Evolutionary conservation across 2,329 filamentous ascomycete genomes (phyloP).

Genomic region (Lasiodiplodia gonubiensis): DNA sequence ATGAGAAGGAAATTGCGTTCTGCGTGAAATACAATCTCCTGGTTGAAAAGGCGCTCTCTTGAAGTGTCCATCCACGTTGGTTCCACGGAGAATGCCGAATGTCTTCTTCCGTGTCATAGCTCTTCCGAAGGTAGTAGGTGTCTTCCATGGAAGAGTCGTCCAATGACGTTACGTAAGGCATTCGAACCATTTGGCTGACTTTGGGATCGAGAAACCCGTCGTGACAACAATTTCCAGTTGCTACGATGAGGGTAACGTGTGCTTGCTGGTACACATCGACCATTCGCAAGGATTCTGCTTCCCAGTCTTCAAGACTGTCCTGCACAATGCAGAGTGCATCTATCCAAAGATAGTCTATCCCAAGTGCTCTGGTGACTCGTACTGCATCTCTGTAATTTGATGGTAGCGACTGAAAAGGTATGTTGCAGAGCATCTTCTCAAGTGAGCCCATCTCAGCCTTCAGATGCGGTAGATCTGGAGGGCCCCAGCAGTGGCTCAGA

Average conservation of each 20-base stretch:
- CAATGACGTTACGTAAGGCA: neutral
- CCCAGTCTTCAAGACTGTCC: conserved; percentile 18
- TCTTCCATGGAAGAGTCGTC: neutral
- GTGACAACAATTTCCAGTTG: neutral
- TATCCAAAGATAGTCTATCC: conserved; percentile 30
- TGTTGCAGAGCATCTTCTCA: neutral
- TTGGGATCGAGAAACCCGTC: neutral
- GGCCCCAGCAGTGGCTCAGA: conserved; percentile 35
- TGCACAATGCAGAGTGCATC: conserved; percentile 32
- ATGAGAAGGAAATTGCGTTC: no score
- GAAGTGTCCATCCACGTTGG: no score
- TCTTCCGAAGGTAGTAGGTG: neutral
- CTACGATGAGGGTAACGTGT: neutral
- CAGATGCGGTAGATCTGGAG: neutral
- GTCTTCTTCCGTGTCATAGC: no score
- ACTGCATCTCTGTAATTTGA: conserved; percentile 29
- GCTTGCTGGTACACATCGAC: neutral
- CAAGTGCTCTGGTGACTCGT: neutral
- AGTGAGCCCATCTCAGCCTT: neutral
- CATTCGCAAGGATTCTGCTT: conserved; percentile 9
- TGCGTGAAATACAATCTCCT: no score
- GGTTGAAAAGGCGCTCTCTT: no score
- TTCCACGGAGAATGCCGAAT: no score
- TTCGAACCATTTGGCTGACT: neutral
- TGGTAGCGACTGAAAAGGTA: neutral